Conservation (phyloP, 2,329 filamentous ascomycete genomes). For the Colletotrichum echinochloae region DNA sequence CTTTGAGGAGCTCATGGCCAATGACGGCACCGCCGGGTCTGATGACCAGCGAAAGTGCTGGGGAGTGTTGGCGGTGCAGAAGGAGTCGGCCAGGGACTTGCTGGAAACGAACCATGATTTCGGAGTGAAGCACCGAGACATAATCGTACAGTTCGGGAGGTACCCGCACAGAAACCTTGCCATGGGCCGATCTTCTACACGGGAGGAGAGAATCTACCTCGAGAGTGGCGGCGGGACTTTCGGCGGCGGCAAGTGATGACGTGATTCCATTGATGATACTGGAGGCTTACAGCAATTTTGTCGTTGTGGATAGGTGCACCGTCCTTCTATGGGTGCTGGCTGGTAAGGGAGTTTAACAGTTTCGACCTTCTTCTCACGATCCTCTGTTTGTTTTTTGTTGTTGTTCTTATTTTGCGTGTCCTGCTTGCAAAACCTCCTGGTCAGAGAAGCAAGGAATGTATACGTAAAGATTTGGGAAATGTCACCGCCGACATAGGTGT, state of each 20-base stretch:
- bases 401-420: fast-evolving
- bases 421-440: too few species aligned
- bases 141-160: conserved; percentile 66
- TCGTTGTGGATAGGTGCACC: neutral
- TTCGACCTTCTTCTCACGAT: neutral
- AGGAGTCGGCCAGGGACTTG: conserved; percentile 45
- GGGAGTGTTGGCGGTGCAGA: conserved; percentile 44
- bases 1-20: conserved; percentile 47
- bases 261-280: neutral
- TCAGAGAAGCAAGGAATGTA: neutral
- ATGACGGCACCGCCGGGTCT: conserved; percentile 43
- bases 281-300: too few species aligned
- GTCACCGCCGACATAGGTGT: neutral
- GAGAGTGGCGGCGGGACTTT: conserved; percentile 58
- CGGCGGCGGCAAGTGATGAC: conserved; percentile 19
- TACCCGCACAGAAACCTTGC: conserved; percentile 69
- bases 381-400: neutral
- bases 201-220: conserved; percentile 64
- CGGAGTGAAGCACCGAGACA: conserved; percentile 60
- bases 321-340: neutral
- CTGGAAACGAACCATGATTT: conserved; percentile 47
- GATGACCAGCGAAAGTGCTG: conserved; percentile 47
- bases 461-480: neutral
- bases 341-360: neutral
- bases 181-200: conserved; percentile 61